Conservation (phyloP, 1,284 basidiomycete species). For the Fomitopsis schrenkii region DNA sequence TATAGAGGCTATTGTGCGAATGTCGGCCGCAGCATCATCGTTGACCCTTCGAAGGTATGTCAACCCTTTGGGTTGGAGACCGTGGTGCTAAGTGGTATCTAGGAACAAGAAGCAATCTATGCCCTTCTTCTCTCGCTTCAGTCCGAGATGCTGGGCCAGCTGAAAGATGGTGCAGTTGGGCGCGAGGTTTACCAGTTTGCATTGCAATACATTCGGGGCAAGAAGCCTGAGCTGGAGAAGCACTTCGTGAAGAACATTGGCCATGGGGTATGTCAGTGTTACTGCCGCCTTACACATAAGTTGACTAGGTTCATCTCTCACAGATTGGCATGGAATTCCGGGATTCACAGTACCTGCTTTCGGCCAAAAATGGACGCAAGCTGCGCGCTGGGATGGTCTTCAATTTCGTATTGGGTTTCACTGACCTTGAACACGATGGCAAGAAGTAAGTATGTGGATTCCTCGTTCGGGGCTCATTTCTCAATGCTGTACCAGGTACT, state of each 20-base stretch:
- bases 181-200: conserved; percentile 84
- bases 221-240: conserved; percentile 80
- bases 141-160: conserved; percentile 67
- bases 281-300: neutral
- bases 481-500: conserved; percentile 56
- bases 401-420: conserved; percentile 82
- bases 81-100: conserved; percentile 1
- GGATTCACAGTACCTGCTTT: conserved; percentile 83
- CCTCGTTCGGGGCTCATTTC: neutral
- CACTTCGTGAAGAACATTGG: conserved; percentile 89
- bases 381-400: conserved; percentile 84
- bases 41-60: conserved; percentile 84
- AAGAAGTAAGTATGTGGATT: conserved; percentile 53
- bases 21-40: conserved; percentile 90
- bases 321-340: conserved; percentile 95
- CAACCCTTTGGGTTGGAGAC: neutral
- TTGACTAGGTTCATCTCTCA: neutral
- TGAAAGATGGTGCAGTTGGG: conserved; percentile 78
- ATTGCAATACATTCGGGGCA: conserved; percentile 67
- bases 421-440: conserved; percentile 76
- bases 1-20: conserved; percentile 95
- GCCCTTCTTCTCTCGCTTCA: conserved; percentile 78
- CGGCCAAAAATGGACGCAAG: conserved; percentile 71
- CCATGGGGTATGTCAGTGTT: conserved; percentile 59
- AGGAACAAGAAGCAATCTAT: conserved; percentile 91